These are phyloP conservation scores for Phytophthora ramorum DNA, from an alignment of 352 stramenopile species.

Conservation along the genomic window DNA sequence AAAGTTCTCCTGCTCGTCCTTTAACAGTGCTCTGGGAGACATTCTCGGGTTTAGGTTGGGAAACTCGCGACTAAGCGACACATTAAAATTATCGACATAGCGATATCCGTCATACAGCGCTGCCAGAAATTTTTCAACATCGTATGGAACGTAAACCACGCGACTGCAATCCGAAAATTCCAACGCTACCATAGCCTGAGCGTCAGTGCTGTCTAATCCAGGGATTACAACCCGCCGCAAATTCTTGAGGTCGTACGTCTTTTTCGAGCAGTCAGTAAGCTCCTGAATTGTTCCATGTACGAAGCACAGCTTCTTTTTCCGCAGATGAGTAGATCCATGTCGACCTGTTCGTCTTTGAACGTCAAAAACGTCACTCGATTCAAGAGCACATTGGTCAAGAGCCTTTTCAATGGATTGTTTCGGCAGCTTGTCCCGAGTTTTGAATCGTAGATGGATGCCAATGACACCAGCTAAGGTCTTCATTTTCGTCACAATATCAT, in stretches of 20 bases:
- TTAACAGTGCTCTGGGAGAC: slow-evolving; percentile 56
- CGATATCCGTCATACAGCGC: slow-evolving; percentile 77
- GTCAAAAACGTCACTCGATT: slow-evolving; percentile 54
- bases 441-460: slow-evolving; percentile 56
- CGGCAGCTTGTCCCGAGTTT: slow-evolving; percentile 52
- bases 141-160: slow-evolving; percentile 63
- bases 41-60: slow-evolving; percentile 72
- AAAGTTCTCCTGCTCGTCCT: slow-evolving; percentile 55
- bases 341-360: slow-evolving; percentile 64
- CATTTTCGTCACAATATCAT: slow-evolving; percentile 70
- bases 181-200: slow-evolving; percentile 57
- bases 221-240: slow-evolving; percentile 62
- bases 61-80: slow-evolving; percentile 73
- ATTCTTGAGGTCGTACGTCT: slow-evolving; percentile 62
- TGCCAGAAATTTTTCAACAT: slow-evolving; percentile 66
- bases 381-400: slow-evolving; percentile 46
- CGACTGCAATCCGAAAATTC: slow-evolving; percentile 74
- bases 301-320: slow-evolving; percentile 73
- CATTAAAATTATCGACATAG: slow-evolving; percentile 63
- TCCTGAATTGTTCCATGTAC: slow-evolving; percentile 61
- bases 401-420: slow-evolving; percentile 51
- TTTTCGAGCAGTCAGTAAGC: slow-evolving; percentile 53
- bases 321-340: slow-evolving; percentile 63
- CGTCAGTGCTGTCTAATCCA: slow-evolving; percentile 30
- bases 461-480: slow-evolving; percentile 69